Percentiles rank a stretch among this genome's conserved stretches.
Conservation (phyloP, 2,329 filamentous ascomycete genomes). For the Emericellopsis atlantica region DNA sequence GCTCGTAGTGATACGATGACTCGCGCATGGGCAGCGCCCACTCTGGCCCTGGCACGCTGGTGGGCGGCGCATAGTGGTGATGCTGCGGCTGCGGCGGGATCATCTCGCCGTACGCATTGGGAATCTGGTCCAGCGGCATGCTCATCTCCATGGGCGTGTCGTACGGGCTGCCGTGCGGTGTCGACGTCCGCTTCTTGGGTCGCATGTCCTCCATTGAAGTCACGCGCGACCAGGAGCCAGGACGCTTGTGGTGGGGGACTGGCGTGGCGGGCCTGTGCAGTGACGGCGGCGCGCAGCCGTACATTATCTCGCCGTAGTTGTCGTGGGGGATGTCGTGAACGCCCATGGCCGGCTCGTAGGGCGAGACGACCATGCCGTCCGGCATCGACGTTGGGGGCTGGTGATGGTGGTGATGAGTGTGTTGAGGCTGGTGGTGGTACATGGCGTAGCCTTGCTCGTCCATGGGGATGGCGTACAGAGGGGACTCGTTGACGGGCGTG, state of each 20-base stretch:
- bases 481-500: slow-evolving; percentile 1
- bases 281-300: slow-evolving; percentile 4
- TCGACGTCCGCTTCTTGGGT: slow-evolving; percentile 19
- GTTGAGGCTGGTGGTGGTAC: slow-evolving; percentile 5
- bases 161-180: slow-evolving; percentile 14
- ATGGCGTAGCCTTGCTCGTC: slow-evolving; percentile 1
- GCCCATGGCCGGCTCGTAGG: slow-evolving; percentile 2
- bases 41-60: slow-evolving; percentile 3
- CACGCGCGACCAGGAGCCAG: slow-evolving; percentile 23
- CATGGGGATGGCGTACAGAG: slow-evolving; percentile 7
- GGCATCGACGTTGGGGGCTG: slow-evolving; percentile 1
- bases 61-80: slow-evolving; percentile 2
- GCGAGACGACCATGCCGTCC: slow-evolving; percentile 1
- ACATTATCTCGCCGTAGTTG: slow-evolving; percentile 5
- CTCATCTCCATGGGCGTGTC: slow-evolving; percentile 4
- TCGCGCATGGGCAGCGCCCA: slow-evolving; percentile 4
- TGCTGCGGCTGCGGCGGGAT: slow-evolving; percentile 3
- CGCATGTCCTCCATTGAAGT: slow-evolving; percentile 23
- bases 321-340: slow-evolving; percentile 15
- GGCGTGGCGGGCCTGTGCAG: slow-evolving; percentile 18
- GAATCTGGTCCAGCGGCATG: slow-evolving; percentile 5
- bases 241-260: slow-evolving; percentile 19
- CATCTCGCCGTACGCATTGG: slow-evolving; percentile 6
- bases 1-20: slow-evolving; percentile 1
- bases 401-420: too few relatives aligned